These are phyloP conservation scores for Xylariomycetidae sp. DNA, from an alignment of 2,329 filamentous ascomycete species.

Conservation along the genomic window DNA sequence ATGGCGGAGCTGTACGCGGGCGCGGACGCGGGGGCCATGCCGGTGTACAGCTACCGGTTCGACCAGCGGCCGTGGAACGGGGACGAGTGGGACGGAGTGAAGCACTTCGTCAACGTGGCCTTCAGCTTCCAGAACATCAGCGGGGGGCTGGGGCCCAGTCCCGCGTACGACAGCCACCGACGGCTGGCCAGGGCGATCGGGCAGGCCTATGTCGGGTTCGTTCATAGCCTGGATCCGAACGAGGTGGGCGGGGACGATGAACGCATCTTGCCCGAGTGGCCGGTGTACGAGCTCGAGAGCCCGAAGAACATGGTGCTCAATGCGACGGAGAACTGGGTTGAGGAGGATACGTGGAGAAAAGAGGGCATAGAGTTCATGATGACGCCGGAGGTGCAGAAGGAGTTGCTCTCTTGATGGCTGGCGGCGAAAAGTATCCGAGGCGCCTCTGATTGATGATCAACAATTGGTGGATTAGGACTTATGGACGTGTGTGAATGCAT, in stretches of 20 bases:
- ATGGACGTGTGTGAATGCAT: neutral
- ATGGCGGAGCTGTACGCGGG: constrained; percentile 37
- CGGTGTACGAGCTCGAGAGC: constrained; percentile 19
- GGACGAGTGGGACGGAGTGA: constrained; percentile 34
- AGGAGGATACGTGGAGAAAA: constrained; percentile 42
- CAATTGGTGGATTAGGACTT: neutral
- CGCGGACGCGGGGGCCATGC: constrained; percentile 21
- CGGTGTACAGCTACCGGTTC: constrained; percentile 46
- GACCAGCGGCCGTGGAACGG: constrained; percentile 41
- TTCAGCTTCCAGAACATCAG: constrained; percentile 48
- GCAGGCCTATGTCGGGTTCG: constrained; percentile 39
- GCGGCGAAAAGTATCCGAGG: too few relatives aligned
- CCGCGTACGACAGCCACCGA: constrained; percentile 34
- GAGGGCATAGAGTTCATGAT: constrained; percentile 42
- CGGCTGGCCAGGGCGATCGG: constrained; percentile 32
- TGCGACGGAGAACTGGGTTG: constrained; percentile 37
- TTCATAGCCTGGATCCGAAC: constrained; percentile 39
- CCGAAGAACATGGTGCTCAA: constrained; percentile 44
- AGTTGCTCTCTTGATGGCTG: constrained; percentile 24
- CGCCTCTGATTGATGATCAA: neutral
- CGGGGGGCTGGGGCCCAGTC: constrained; percentile 40
- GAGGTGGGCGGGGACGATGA: constrained; percentile 2
- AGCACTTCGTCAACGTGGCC: constrained; percentile 44
- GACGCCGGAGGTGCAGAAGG: constrained; percentile 30
- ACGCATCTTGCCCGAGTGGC: constrained; percentile 15